Evolutionary conservation across 2,329 filamentous ascomycete species (phyloP), one percentile per base, ranked within the genome.

Genomic region (Ilyonectria robusta): DNA sequence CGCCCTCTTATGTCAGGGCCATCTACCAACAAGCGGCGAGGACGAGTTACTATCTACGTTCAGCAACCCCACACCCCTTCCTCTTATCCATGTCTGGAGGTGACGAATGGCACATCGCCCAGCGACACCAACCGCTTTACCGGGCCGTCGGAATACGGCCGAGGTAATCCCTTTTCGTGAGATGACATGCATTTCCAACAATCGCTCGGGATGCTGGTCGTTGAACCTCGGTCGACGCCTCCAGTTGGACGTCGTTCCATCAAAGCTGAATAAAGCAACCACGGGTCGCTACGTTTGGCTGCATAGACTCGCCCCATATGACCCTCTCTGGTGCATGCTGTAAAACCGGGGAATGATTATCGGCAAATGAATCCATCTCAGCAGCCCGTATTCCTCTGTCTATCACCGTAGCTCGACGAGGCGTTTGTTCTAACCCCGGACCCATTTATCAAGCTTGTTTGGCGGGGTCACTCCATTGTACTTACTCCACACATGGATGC

Each of bases 61-160:
- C 40, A 40, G 37, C 10, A 40, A 40, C 37, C 37, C 37, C 37
- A 40, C 37, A 15, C 17, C 17, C 15, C n/a, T 50, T 15, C 23
- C 47, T 15, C 26, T 6, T 8, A 31, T 50, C 15, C 26, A 31
- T 50, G 26, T 19, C 23, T 33, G 8, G 8, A 17, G 15, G 29
- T 13, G 26, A 31, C 17, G n/a, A n/a, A n/a, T 13, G 0, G 23
- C 29, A 9, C 23, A 8, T 5, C 15, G 11, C 8, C n/a, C 48
- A 6, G 23, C 9, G 29, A 35, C 6, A 21, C 29, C 54, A 47
- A 35, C 47, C 53, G 53, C 63, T 29, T 56, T 56, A 15, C 40
- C 62, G 42, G 62, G 31, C 56, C 58, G 58, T 66, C 63, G 53
- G 58, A 66, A 47, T 62, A 51, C 29, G 46, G 53, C 53, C 47